Base-by-base conservation (phyloP, 2,329 filamentous ascomycete species). In the Shiraia bambusicola region DNA sequence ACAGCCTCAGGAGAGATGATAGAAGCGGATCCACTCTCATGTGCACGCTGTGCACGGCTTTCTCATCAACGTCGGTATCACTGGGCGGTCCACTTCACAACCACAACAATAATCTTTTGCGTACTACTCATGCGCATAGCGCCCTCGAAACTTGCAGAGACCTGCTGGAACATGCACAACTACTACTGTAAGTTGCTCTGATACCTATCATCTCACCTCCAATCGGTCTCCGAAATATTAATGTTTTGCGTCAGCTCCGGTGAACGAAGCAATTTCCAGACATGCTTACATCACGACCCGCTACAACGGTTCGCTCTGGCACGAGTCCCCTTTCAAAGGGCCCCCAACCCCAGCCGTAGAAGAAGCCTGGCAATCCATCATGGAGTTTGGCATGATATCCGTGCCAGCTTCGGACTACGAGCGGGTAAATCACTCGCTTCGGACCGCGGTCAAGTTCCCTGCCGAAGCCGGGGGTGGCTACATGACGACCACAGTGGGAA, bases 241-340 rank as follows among this genome's bases (percentile, higher is more conserved):
- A 22, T 22, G 4, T n/a, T 19, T 19, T 19, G n/a, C 15, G n/a
- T 33, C 17, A 33, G 31, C 31, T 33, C 31, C 31, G 31, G 31
- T 33, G 31, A 33, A 33, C 12, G 31, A 15, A 10, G 31, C 31
- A 33, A n/a, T 33, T 19, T 15, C 31, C n/a, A 22, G 17, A 3
- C 15, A 11, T 15, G 24, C 34, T 6, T 36, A 36, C 17, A 12
- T 36, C 34, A 26, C 22, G 12, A 36, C 34, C n/a, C 34, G 34
- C 34, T 36, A 16, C 14, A 36, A 36, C 25, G 34, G 34, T n/a
- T 36, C 34, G 11, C 25, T 36, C 16, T 36, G 34, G 34, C 15
- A 36, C 24, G 12, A 28, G 8, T 36, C 34, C 9, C 34, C 34
- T 17, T 36, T 36, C 34, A 36, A 36, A 36, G 34, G 34, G 19